phyloP scores from a whole-genome alignment of 306 rosid species.

The Luffa aegyptiaca region DNA sequence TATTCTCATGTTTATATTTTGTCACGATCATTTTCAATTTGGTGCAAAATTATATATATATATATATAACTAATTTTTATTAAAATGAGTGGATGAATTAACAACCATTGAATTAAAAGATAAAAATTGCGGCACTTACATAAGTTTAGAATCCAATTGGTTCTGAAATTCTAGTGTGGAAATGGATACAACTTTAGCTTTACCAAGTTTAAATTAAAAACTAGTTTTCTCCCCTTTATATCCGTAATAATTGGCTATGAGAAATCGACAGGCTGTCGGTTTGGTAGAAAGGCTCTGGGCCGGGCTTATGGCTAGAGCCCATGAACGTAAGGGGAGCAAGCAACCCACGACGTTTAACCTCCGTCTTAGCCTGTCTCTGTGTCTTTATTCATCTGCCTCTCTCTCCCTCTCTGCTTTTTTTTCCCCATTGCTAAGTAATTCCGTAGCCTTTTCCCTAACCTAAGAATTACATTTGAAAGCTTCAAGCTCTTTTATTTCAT shows the following conservation, averaged over 20 bases:
- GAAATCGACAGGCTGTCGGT: not conserved
- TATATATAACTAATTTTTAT: too few species aligned
- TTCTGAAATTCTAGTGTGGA: not conserved
- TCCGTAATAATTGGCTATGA: not conserved
- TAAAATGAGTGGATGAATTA: too few species aligned
- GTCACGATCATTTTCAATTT: too few species aligned
- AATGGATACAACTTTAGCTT: not conserved
- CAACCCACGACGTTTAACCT: not conserved
- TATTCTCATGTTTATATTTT: too few species aligned
- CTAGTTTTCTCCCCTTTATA: not conserved
- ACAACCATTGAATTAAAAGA: too few species aligned
- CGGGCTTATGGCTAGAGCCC: not conserved
- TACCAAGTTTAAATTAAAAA: not conserved
- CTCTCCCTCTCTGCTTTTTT: not conserved
- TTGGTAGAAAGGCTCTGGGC: not conserved
- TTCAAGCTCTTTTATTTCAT: constrained; percentile 1
- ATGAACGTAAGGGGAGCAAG: not conserved
- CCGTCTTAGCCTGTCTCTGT: not conserved
- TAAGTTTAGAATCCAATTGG: too few species aligned
- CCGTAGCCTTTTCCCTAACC: constrained; percentile 1
- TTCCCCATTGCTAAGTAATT: not conserved
- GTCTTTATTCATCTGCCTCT: not conserved
- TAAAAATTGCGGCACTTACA: not conserved
- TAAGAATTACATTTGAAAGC: constrained; percentile 1
- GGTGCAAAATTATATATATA: too few species aligned